phyloP scores from a whole-genome alignment of 495 filamentous ascomycete species.

The Xylaria curta region DNA sequence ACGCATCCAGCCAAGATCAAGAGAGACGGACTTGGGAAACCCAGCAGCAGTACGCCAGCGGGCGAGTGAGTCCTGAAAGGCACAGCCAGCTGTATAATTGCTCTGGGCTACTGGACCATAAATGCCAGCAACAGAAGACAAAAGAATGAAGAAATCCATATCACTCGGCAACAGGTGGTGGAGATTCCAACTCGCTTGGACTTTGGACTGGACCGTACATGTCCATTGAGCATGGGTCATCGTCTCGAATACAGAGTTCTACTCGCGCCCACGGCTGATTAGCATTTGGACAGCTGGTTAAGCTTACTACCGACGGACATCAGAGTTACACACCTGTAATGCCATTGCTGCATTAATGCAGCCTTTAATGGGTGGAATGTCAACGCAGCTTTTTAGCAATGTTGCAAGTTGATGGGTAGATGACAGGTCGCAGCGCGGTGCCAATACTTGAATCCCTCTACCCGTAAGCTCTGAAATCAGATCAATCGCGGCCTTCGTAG shows the following conservation, averaged over 20 bases:
- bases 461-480: neutral
- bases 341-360: conserved; percentile 5
- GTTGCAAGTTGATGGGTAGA: too few relatives aligned
- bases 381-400: neutral
- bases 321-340: neutral
- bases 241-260: neutral
- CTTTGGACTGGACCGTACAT: conserved; percentile 41
- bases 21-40: conserved; percentile 34
- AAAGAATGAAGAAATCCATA: conserved; percentile 61
- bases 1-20: conserved; percentile 26
- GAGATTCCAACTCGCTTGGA: conserved; percentile 36
- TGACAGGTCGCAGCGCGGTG: neutral
- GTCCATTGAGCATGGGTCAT: conserved; percentile 10
- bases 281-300: neutral
- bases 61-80: neutral
- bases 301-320: too few relatives aligned
- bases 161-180: conserved; percentile 43
- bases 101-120: neutral
- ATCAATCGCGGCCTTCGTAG: neutral
- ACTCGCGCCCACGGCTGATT: neutral
- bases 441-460: neutral
- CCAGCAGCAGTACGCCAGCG: neutral
- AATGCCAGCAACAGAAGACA: neutral
- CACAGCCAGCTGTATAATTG: neutral
- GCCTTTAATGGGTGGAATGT: conserved; percentile 9